Base-by-base conservation (phyloP, 768 basidiomycete species). In the Sutorius australiensis region DNA sequence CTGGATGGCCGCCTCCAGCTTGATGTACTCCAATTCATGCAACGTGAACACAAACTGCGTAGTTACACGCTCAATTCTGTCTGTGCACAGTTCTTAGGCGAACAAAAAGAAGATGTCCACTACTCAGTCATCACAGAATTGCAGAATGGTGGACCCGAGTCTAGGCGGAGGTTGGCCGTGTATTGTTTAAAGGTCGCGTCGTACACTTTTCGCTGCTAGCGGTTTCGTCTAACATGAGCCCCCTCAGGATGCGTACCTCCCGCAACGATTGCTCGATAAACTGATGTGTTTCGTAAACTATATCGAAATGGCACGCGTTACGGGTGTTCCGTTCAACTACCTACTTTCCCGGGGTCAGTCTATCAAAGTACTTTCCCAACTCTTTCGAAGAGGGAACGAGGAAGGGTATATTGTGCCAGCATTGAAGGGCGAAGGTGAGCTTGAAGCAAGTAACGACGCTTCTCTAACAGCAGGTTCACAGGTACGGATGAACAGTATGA, bases 251-350 rank as follows among this genome's bases (percentile, higher is more conserved):
- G 95, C 97, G 3, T 99, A 99, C 68, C 83, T 99, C 24, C 97
- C 97, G 0, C 97, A 99, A 71, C 79, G 97, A 49, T 70, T 98
- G 36, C 80, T 99, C 70, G 97, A 98, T 70, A 99, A 98, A 70
- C 78, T 99, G 31, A 98, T 98, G 97, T 98, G 93, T 57, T 94
- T 99, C 63, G 87, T 99, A 70, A 99, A 99, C 70, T 98, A 97
- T 65, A 87, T 84, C 42, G 97, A 99, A 69, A 98, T 99, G 97
- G 81, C 97, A n/a, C 90, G 97, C 68, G 97, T 99, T 4, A 99
- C 97, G 0, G 97, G 97, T n/a, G 94, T 99, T 11, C 97, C 97
- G 0, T 99, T 99, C 81, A 98, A 98, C 65, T 98, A 83, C 67
- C 79, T 99, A 7, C 78, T 99, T 8, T 79, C 94, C 17, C 83